Evolutionary conservation across 2,329 filamentous ascomycete genomes (phyloP).

Genomic region (Trichoderma pleuroti): DNA sequence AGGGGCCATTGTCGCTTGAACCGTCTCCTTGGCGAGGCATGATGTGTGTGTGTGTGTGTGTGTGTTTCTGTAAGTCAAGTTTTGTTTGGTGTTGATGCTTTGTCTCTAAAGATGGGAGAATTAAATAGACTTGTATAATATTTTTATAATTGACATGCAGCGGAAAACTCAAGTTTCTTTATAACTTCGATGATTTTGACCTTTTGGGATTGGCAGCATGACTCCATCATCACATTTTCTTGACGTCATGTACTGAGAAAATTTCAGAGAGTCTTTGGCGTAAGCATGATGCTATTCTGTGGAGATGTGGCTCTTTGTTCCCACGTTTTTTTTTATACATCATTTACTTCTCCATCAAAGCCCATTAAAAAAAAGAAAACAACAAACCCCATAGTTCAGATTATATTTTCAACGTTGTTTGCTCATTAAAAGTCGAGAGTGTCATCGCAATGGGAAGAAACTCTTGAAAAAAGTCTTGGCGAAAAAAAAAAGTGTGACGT

Average conservation of each 20-base stretch:
- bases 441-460: not conserved
- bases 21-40: conserved; percentile 53
- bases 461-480: not conserved
- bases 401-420: not conserved
- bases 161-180: not conserved
- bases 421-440: not conserved
- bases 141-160: not conserved
- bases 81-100: not conserved
- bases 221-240: not conserved
- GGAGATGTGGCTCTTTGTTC: not conserved
- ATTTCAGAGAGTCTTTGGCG: not conserved
- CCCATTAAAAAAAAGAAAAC: not conserved
- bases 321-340: not conserved
- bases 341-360: not conserved
- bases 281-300: conserved; percentile 15
- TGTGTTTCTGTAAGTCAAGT: not conserved
- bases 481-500: not conserved
- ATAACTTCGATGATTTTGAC: not conserved
- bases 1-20: conserved; percentile 44
- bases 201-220: not conserved
- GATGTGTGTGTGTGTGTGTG: conserved; percentile 19
- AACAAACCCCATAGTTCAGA: not conserved
- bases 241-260: conserved; percentile 1
- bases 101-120: not conserved
- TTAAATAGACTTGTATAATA: not conserved